Conservation (phyloP, 305 asterid genomes). For the Coffea humblotiana region DNA sequence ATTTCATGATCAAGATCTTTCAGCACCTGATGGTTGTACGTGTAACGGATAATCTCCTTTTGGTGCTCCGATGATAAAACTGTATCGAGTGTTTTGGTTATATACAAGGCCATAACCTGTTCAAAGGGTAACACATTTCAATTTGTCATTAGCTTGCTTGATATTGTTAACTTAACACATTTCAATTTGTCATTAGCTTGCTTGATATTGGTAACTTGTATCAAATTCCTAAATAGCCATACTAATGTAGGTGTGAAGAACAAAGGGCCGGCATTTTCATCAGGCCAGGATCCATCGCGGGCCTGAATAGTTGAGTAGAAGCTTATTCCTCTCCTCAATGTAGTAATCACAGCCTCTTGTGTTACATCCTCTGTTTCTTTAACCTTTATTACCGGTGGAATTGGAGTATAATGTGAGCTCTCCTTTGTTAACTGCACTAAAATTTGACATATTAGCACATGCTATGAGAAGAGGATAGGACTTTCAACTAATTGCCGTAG, state of each 20-base stretch:
- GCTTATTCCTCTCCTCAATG: conserved; percentile 14
- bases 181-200: background rate
- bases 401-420: conserved; percentile 16
- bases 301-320: conserved; percentile 30
- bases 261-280: conserved; percentile 34
- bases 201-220: background rate
- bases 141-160: no score
- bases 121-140: no score
- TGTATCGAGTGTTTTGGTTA: conserved; percentile 52
- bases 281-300: conserved; percentile 38
- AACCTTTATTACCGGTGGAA: conserved; percentile 10
- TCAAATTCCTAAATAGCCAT: background rate
- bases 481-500: background rate
- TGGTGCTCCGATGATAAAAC: conserved; percentile 50
- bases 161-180: no score
- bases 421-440: conserved; percentile 23
- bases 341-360: conserved; percentile 21
- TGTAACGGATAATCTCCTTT: conserved; percentile 56
- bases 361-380: conserved; percentile 16
- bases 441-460: background rate
- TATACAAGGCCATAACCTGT: conserved; percentile 59
- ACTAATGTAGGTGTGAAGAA: conserved; percentile 46
- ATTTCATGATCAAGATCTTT: background rate
- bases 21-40: conserved; percentile 70
- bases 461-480: no score